Evolutionary conservation across 768 basidiomycete genomes (phyloP).

Genomic region (Boletellus ananas): DNA sequence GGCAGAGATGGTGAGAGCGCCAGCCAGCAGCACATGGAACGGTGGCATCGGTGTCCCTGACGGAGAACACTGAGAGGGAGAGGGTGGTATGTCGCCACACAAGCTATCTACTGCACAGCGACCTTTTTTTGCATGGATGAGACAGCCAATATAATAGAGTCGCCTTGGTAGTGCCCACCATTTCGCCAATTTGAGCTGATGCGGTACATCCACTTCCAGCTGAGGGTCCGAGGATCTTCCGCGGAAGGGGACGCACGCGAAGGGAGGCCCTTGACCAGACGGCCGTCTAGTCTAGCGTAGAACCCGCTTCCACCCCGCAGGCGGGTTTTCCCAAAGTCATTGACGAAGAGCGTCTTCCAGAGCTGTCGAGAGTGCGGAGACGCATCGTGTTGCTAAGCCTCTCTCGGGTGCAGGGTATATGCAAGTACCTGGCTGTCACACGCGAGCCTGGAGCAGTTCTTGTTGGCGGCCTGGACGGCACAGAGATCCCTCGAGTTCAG

Average conservation of each 20-base stretch:
- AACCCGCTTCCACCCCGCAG: constrained; percentile 68
- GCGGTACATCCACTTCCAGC: constrained; percentile 88
- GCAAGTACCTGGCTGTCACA: constrained; percentile 57
- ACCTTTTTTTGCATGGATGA: constrained; percentile 41
- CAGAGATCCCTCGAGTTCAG: constrained; percentile 68
- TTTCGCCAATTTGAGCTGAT: constrained; percentile 80
- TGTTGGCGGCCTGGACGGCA: constrained; percentile 54
- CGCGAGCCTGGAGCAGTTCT: constrained; percentile 64
- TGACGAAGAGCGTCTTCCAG: constrained; percentile 66
- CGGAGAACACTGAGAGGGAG: constrained; percentile 1
- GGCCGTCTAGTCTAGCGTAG: constrained; percentile 50
- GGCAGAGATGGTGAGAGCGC: constrained; percentile 55
- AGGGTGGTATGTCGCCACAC: constrained; percentile 6
- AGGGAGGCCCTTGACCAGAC: constrained; percentile 58
- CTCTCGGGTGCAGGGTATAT: constrained; percentile 4
- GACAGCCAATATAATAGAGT: constrained; percentile 14
- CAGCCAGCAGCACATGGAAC: constrained; percentile 54
- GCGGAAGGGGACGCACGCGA: constrained; percentile 37
- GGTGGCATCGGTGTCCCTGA: not conserved
- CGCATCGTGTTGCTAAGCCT: constrained; percentile 6
- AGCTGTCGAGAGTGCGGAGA: constrained; percentile 36
- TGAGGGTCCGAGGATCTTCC: constrained; percentile 32
- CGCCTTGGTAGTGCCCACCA: constrained; percentile 42
- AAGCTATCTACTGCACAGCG: constrained; percentile 52
- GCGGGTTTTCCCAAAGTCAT: constrained; percentile 61